Evolutionary conservation across 2,329 filamentous ascomycete genomes (phyloP).

Genomic region (Coniochaeta prunicola): DNA sequence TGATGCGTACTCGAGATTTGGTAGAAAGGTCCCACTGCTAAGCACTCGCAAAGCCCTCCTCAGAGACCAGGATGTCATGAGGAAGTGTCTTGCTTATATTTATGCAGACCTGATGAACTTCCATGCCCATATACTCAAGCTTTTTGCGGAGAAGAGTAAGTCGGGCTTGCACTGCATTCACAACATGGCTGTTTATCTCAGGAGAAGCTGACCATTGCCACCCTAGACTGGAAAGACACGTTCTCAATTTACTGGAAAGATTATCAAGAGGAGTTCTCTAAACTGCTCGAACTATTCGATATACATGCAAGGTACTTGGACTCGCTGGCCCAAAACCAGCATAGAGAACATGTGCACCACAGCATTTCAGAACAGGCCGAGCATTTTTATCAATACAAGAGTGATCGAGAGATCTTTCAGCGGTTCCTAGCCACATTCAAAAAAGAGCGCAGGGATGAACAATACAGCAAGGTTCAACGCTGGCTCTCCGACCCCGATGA

Average conservation of each 20-base stretch:
- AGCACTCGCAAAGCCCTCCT: conserved; percentile 7
- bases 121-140: conserved; percentile 7
- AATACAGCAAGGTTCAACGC: conserved; percentile 6
- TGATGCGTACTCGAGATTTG: conserved; percentile 13
- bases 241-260: conserved; percentile 7
- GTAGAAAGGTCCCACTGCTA: conserved; percentile 9
- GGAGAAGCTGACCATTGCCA: neutral
- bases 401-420: conserved; percentile 4
- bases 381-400: conserved; percentile 8
- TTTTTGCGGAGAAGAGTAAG: conserved; percentile 8
- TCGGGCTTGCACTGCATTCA: neutral
- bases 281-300: conserved; percentile 3
- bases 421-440: conserved; percentile 9
- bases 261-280: conserved; percentile 5
- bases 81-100: conserved; percentile 13
- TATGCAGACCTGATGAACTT: conserved; percentile 16
- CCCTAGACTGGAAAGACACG: conserved; percentile 8
- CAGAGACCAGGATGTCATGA: conserved; percentile 7
- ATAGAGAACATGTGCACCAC: neutral
- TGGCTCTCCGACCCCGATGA: conserved; percentile 11
- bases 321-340: neutral
- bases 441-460: conserved; percentile 6
- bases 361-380: conserved; percentile 6
- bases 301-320: neutral
- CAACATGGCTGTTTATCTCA: neutral